Evolutionary conservation across 2,329 filamentous ascomycete species (phyloP).

Genomic region (Fusarium mexicanum): DNA sequence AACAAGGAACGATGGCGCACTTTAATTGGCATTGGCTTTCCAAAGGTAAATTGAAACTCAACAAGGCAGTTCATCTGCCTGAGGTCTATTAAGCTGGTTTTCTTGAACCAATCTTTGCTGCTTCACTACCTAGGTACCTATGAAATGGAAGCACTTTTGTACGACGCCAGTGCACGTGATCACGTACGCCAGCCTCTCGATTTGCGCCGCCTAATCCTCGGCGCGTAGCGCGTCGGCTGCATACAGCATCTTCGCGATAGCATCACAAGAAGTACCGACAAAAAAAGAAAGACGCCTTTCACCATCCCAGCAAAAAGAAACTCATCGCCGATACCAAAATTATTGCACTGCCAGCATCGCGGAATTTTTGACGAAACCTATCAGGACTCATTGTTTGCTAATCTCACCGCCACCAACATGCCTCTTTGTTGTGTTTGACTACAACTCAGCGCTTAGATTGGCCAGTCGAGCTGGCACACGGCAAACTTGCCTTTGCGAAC

Average conservation of each 20-base stretch:
- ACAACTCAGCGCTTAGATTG: slow-evolving; percentile 30
- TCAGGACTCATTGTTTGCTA: slow-evolving; percentile 3
- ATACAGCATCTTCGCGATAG: slow-evolving; percentile 42
- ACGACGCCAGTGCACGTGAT: slow-evolving; percentile 41
- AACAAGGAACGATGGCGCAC: neutral
- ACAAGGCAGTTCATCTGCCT: neutral
- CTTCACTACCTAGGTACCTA: too few relatives aligned
- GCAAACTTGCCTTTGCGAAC: slow-evolving; percentile 17
- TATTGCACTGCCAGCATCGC: neutral
- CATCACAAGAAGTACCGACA: slow-evolving; percentile 34
- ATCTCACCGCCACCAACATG: slow-evolving; percentile 39
- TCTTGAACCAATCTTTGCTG: neutral
- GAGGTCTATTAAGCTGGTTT: too few relatives aligned
- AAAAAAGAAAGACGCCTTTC: slow-evolving; percentile 18
- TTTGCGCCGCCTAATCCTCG: slow-evolving; percentile 51
- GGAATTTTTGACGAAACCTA: neutral
- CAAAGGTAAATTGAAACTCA: neutral
- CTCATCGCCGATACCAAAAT: neutral
- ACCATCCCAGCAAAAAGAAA: neutral
- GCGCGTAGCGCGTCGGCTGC: slow-evolving; percentile 45
- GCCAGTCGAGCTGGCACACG: slow-evolving; percentile 25
- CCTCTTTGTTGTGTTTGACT: slow-evolving; percentile 39
- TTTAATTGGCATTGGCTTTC: neutral
- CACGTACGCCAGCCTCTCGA: slow-evolving; percentile 35
- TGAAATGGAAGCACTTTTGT: neutral